Base-by-base conservation (phyloP, 257 asterid species). In the Verbascum thapsus region DNA sequence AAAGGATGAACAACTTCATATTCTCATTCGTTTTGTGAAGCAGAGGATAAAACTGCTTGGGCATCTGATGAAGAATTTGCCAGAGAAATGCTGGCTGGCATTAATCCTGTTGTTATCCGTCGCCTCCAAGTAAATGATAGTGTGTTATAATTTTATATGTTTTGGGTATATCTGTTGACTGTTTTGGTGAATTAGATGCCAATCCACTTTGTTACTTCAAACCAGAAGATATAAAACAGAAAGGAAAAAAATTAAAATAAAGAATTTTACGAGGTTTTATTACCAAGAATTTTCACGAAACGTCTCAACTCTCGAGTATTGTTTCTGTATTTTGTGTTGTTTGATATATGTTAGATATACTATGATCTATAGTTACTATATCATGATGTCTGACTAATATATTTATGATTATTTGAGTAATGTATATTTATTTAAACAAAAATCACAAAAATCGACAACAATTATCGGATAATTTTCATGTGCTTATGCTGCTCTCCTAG, bases 61-160 rank as follows among this genome's bases (percentile, higher is more conserved):
- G 78, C 85, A 71, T 67, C 95, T 4, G 94, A 88, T 58, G 90
- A 82, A 73, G 95, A 86, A 72, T 88, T 86, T 63, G 87, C 79
- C 32, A 80, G 92, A 75, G 90, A 88, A 78, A 84, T 80, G 92
- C 73, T 86, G 61, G 96, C 95, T 13, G 96, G 95, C 64, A 52
- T 81, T 57, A 84, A 84, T 76, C 95, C 96, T 38, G 78, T 86
- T 60, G 71, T 77, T 16, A 77, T 88, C 68, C 63, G 84, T 40
- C 68, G 85, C 17, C 95, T 88, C 73, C 75, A 84, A 61, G 96
- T 88, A 83, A 64, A 52, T 60, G 39, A 38, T 10, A n/a, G n/a
- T 35, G n/a, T n/a, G n/a, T n/a, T n/a, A n/a, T n/a, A n/a, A n/a
- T 53, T 58, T 17, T 47, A 23, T 61, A n/a, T n/a, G n/a, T 38